phyloP scores from a whole-genome alignment of 495 filamentous ascomycete species.

The Durotheca rogersii region DNA sequence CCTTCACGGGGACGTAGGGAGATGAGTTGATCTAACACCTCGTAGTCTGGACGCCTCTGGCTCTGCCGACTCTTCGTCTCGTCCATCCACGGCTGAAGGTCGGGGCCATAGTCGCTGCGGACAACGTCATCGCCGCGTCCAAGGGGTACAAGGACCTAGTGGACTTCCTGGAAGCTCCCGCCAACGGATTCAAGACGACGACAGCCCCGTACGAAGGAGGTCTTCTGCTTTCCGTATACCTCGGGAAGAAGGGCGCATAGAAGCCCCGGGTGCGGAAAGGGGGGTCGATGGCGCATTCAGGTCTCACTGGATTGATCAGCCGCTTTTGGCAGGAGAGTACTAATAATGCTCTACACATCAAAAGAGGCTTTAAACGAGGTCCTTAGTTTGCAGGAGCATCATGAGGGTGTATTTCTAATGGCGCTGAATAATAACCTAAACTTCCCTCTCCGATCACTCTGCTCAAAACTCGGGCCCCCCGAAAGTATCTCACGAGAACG shows the following conservation, averaged over 20 bases:
- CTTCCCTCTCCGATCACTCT: too few relatives aligned
- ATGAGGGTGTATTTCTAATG: too few relatives aligned
- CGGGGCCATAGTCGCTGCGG: constrained; percentile 53
- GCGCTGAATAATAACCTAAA: too few relatives aligned
- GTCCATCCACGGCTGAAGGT: constrained; percentile 46
- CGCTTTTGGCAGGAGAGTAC: too few relatives aligned
- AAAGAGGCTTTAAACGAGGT: too few relatives aligned
- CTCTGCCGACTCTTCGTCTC: constrained; percentile 51
- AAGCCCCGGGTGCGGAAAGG: too few relatives aligned
- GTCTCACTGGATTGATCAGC: not conserved
- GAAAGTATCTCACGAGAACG: not conserved
- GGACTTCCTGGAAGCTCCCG: constrained; percentile 25
- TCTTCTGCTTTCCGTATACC: constrained; percentile 19
- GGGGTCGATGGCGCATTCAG: too few relatives aligned
- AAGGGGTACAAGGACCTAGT: constrained; percentile 38
- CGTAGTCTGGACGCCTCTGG: constrained; percentile 56
- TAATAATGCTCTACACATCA: too few relatives aligned
- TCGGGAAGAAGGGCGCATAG: constrained; percentile 7
- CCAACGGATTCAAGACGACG: constrained; percentile 33
- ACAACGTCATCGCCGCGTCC: constrained; percentile 46
- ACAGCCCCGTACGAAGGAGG: constrained; percentile 23
- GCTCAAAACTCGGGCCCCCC: not conserved
- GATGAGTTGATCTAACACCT: constrained; percentile 1
- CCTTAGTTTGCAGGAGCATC: too few relatives aligned
- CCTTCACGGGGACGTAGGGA: not conserved